Percentiles rank a stretch among this genome's conserved stretches.
Evolutionary conservation across 306 rosid genomes (phyloP).

Genomic region (Begonia masoniana): DNA sequence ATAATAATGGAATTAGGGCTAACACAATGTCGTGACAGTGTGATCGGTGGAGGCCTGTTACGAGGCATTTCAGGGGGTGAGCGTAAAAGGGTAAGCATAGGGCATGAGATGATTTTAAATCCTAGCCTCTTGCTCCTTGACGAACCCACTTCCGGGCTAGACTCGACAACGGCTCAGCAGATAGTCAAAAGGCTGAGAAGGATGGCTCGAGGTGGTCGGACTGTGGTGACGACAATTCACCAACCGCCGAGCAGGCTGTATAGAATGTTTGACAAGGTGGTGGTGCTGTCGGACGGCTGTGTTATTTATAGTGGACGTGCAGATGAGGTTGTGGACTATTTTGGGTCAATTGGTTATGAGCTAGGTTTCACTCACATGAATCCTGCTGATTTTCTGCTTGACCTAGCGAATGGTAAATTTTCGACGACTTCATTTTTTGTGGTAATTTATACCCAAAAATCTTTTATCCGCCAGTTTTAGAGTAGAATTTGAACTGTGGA

Average conservation of each 20-base stretch:
- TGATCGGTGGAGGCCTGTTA: conserved; percentile 38
- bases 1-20: conserved; percentile 52
- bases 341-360: conserved; percentile 40
- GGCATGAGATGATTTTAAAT: conserved; percentile 78
- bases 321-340: conserved; percentile 58
- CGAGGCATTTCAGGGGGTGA: conserved; percentile 85
- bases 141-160: conserved; percentile 84
- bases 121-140: conserved; percentile 67
- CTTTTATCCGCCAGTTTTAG: no score
- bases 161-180: conserved; percentile 66
- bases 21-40: conserved; percentile 35
- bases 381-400: conserved; percentile 83
- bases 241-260: conserved; percentile 80
- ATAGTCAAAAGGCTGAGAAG: conserved; percentile 27
- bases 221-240: conserved; percentile 67
- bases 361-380: conserved; percentile 54
- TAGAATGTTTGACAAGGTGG: conserved; percentile 68
- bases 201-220: conserved; percentile 51
- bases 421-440: no score
- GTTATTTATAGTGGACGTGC: conserved; percentile 53
- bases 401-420: conserved; percentile 70
- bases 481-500: no score
- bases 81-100: conserved; percentile 71
- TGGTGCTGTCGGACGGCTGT: conserved; percentile 52
- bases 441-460: no score